Evolutionary conservation across 164 flowering plant species (phyloP), one percentile per base, ranked within the genome.

Genomic region (Kalanchoe fedtschenkoi): DNA sequence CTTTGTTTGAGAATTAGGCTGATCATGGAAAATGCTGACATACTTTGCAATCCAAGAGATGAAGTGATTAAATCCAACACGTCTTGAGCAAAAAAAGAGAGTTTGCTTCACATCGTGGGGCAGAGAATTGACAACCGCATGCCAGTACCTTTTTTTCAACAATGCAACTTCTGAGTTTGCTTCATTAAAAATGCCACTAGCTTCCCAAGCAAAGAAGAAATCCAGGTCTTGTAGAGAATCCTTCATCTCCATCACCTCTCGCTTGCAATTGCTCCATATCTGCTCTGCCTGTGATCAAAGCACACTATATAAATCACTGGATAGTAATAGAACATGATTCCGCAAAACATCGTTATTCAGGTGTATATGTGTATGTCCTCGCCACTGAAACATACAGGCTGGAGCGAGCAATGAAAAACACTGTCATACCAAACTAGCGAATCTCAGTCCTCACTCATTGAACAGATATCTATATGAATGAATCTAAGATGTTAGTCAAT

Each of bases 61-160:
- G 51, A 26, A 5, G 26, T 10, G n/a, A 44, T 26, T 44, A 1
- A 5, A 44, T 19, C 24, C 51, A 19, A 5, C 24, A 44, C 26
- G n/a, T 19, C 24, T 44, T 0, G 56, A 11, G 16, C 56, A 51
- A 26, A 26, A 30, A 24, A 51, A 51, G 5, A 51, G 56, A 26
- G 9, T 15, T 24, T 51, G 56, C 32, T 51, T 51, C 32, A 51
- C 56, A 10, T 51, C 56, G 26, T 30, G 56, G 15, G 56, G 21
- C 6, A 51, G 28, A 11, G 56, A 26, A 51, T 51, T 51, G 11
- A 51, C 3, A 51, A 51, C 3, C 2, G 56, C 56, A 22, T 51
- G 56, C 56, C 32, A 51, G 56, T 51, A 51, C 28, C 2, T 51
- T 51, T 51, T 51, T 6, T 17, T 51, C 56, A 51, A 51, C 56